phyloP scores from a whole-genome alignment of 371 early-diverging fungal genomes.

The Capillidium heterosporum region DNA sequence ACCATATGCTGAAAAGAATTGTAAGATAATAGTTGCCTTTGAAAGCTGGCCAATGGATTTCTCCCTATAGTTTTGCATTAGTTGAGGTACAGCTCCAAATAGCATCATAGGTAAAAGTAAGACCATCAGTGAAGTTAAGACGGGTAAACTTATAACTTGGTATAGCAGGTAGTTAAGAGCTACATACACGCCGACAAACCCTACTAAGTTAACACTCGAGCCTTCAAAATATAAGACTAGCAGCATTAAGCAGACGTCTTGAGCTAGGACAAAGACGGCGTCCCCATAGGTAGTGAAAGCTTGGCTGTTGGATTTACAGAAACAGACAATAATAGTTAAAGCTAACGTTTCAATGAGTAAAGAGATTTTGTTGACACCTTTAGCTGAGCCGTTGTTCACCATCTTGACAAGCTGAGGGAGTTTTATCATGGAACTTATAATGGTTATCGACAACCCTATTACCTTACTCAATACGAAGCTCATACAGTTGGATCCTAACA shows the following conservation, averaged over 20 bases:
- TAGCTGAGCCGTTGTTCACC: background rate
- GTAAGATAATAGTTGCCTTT: background rate
- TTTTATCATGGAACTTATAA: background rate
- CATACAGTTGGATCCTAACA: background rate
- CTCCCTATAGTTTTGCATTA: background rate
- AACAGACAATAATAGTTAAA: background rate
- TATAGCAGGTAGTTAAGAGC: background rate
- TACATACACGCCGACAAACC: background rate
- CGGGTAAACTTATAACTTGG: background rate
- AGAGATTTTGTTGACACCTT: background rate
- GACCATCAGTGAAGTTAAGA: background rate
- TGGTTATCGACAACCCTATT: background rate
- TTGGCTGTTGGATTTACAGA: background rate
- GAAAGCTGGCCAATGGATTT: conserved; percentile 2
- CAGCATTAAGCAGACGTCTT: background rate
- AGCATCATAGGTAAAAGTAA: background rate
- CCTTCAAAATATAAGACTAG: background rate
- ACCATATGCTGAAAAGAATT: background rate
- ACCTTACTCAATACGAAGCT: background rate
- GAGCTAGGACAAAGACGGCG: background rate
- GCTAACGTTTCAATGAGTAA: background rate
- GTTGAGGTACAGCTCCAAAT: background rate
- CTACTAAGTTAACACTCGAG: background rate
- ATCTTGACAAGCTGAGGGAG: background rate
- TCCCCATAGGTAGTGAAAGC: conserved; percentile 5